Evolutionary conservation across 176 grass and related monocot species (phyloP), one percentile per base, ranked within the genome.

Genomic region (sorghum (Sorghum bicolor)): DNA sequence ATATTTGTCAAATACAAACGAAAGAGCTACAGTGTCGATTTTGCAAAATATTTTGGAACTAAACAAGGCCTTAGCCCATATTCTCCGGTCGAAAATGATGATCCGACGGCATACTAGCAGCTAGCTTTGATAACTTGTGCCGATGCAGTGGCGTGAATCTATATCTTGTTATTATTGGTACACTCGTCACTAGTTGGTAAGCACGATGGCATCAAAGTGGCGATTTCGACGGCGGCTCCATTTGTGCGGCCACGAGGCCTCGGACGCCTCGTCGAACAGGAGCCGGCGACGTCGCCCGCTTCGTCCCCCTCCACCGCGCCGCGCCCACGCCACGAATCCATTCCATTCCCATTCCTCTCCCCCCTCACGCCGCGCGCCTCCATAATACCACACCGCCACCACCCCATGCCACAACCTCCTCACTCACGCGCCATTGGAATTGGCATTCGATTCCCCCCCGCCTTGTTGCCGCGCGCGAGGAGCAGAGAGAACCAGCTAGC

Each of bases 251-350:
- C 77, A 50, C 19, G n/a, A 81, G 63, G 70, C 48, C 13, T 70
- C 31, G 76, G 76, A 19, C 17, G 25, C 14, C 62, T 64, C 48
- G 70, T 44, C 77, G 60, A 80, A 89, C 83, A 57, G 77, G 70
- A 89, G 53, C 50, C 64, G 63, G 87, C 70, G 77, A 89, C 87
- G 87, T 84, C 87, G 86, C 67, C 75, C 28, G 26, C 57, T 73
- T 80, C 48, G 39, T 85, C 70, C 48, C 48, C 47, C 47, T 82
- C 48, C 72, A 36, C 71, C 63, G 85, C 32, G 63, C 71, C 63
- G 85, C 32, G 63, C 82, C 82, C 87, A 89, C 77, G 82, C 82
- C 87, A 89, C 77, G 82, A 89, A 89, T 89, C 62, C 85, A 70
- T 87, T 87, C 78, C 77, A 43, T 89, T 85, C 76, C 50, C 80